Conservation (phyloP, 257 asterid genomes). For the Petunia axillaris region DNA sequence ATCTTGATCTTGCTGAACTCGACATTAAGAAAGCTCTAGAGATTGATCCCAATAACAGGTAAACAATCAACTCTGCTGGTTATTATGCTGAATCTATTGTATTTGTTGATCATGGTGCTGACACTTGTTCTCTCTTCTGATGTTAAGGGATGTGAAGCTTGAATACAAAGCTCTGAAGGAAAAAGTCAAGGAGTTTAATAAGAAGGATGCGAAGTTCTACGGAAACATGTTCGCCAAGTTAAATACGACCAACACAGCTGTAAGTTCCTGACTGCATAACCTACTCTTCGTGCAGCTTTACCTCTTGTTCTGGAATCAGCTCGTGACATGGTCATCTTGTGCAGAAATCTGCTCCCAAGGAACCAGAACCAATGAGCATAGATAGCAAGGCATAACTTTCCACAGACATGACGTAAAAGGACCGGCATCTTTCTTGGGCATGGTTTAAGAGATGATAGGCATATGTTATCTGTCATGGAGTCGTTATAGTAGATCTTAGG, state of each 20-base stretch:
- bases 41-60: slow-evolving; percentile 41
- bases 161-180: slow-evolving; percentile 50
- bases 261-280: slow-evolving; percentile 18
- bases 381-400: slow-evolving; percentile 59
- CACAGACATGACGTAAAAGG: not conserved
- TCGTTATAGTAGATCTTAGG: not conserved
- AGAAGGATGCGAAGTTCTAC: slow-evolving; percentile 50
- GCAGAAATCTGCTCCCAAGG: slow-evolving; percentile 47
- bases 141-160: slow-evolving; percentile 46
- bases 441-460: not conserved
- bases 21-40: slow-evolving; percentile 45
- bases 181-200: slow-evolving; percentile 49
- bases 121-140: not conserved
- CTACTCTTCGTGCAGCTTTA: not conserved
- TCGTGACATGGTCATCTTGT: not conserved
- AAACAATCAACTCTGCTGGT: not conserved
- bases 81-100: not conserved
- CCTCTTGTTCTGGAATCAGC: not conserved
- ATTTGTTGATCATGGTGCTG: too few species aligned
- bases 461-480: not conserved
- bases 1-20: slow-evolving; percentile 38
- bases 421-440: not conserved
- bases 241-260: slow-evolving; percentile 29
- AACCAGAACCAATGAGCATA: slow-evolving; percentile 44
- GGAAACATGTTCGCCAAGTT: slow-evolving; percentile 55